Conservation (phyloP, 2,329 filamentous ascomycete species). For the Anthostomella pinea region DNA sequence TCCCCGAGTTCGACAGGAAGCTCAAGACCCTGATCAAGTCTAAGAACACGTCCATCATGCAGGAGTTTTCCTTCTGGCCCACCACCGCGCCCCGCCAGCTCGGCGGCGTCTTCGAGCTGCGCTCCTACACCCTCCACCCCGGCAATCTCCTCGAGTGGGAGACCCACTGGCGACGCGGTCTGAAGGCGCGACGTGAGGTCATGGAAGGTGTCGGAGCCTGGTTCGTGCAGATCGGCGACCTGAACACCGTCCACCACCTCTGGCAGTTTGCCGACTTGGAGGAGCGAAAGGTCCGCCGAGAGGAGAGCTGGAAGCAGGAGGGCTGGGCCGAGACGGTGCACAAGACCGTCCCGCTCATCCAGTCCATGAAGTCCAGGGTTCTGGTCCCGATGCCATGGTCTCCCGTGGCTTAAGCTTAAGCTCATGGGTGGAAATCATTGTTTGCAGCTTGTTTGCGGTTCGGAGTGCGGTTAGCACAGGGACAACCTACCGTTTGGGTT, state of each 20-base stretch:
- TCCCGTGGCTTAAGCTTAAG: conserved; percentile 65
- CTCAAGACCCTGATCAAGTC: conserved; percentile 80
- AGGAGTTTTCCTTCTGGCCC: conserved; percentile 99
- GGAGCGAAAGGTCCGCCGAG: conserved; percentile 83
- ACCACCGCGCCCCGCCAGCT: conserved; percentile 86
- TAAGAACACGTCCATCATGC: conserved; percentile 92
- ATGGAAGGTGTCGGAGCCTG: conserved; percentile 98
- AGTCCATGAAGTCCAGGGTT: conserved; percentile 92
- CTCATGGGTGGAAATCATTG: not conserved
- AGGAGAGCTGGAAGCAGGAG: conserved; percentile 92
- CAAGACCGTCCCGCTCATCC: conserved; percentile 96
- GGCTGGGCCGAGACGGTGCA: conserved; percentile 98
- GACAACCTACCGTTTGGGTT: too few species aligned
- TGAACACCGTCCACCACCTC: conserved; percentile 96
- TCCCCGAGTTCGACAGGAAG: conserved; percentile 76
- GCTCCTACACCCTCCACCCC: conserved; percentile 93
- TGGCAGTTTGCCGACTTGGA: conserved; percentile 99
- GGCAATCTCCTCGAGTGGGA: conserved; percentile 98
- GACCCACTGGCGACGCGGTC: conserved; percentile 91
- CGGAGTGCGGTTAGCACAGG: too few species aligned
- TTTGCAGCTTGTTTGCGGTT: too few species aligned
- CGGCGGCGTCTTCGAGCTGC: conserved; percentile 90
- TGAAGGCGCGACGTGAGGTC: conserved; percentile 87
- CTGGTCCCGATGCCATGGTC: conserved; percentile 96
- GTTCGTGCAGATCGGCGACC: conserved; percentile 97